phyloP scores from a whole-genome alignment of 2,329 filamentous ascomycete species.

The Phaeoacremonium minimum region DNA sequence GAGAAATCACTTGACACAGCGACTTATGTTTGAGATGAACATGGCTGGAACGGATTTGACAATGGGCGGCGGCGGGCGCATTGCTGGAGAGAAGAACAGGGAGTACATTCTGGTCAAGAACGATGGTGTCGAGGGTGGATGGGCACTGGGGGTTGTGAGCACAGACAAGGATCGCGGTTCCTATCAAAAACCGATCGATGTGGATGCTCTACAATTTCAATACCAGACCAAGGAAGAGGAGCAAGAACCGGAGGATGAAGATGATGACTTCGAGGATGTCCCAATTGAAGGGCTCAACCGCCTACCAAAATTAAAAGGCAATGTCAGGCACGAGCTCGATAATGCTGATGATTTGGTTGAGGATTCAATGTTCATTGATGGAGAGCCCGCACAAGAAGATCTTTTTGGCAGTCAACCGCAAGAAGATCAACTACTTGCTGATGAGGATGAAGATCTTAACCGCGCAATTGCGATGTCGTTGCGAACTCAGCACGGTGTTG shows the following conservation, averaged over 20 bases:
- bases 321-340: conserved; percentile 4
- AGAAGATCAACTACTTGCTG: conserved; percentile 16
- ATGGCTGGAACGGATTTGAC: conserved; percentile 76
- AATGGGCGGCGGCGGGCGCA: conserved; percentile 59
- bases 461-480: conserved; percentile 84
- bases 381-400: conserved; percentile 17
- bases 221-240: conserved; percentile 53
- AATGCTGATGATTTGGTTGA: conserved; percentile 32
- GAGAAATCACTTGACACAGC: conserved; percentile 89
- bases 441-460: conserved; percentile 61
- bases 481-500: conserved; percentile 51
- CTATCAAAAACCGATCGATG: conserved; percentile 84
- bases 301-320: conserved; percentile 56
- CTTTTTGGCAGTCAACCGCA: conserved; percentile 27
- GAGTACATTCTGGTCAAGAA: conserved; percentile 98
- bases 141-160: conserved; percentile 90
- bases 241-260: conserved; percentile 61
- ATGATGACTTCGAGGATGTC: conserved; percentile 86
- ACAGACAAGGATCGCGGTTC: conserved; percentile 76
- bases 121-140: conserved; percentile 89
- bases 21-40: conserved; percentile 89
- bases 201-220: conserved; percentile 64
- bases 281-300: conserved; percentile 87
- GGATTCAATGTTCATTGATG: conserved; percentile 53
- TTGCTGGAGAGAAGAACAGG: conserved; percentile 81